phyloP scores from a whole-genome alignment of 331 rosid genomes.

The Quercus lobata region DNA sequence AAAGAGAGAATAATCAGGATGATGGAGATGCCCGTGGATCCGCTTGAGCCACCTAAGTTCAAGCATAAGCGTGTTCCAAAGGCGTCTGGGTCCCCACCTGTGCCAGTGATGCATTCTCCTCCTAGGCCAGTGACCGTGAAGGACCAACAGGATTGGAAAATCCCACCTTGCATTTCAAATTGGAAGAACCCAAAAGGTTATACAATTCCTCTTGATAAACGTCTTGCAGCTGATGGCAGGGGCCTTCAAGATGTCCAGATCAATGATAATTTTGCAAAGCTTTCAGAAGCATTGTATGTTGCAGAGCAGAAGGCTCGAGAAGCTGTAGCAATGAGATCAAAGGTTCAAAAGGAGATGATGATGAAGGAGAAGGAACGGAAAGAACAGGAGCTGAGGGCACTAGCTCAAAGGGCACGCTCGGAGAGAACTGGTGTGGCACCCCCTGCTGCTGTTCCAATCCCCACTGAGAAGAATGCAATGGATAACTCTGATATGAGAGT shows the following conservation, averaged over 20 bases:
- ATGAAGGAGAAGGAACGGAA: slow-evolving; percentile 82
- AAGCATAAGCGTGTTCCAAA: slow-evolving; percentile 87
- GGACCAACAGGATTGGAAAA: slow-evolving; percentile 95
- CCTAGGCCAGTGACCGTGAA: slow-evolving; percentile 85
- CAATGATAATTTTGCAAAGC: slow-evolving; percentile 78
- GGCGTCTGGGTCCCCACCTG: slow-evolving; percentile 90
- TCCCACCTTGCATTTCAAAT: slow-evolving; percentile 87
- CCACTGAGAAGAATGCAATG: slow-evolving; percentile 36
- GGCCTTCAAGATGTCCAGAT: slow-evolving; percentile 91
- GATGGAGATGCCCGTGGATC: slow-evolving; percentile 94
- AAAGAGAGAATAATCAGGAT: slow-evolving; percentile 85
- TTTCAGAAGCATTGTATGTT: slow-evolving; percentile 72
- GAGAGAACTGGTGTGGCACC: slow-evolving; percentile 67
- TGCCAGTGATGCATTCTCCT: slow-evolving; percentile 91
- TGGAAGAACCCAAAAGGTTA: slow-evolving; percentile 98
- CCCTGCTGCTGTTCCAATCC: slow-evolving; percentile 30
- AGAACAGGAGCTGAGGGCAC: slow-evolving; percentile 70
- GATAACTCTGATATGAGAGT: slow-evolving; percentile 46
- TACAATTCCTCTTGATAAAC: slow-evolving; percentile 82
- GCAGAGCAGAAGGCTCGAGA: slow-evolving; percentile 95
- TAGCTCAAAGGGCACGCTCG: slow-evolving; percentile 77
- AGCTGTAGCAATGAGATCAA: slow-evolving; percentile 79
- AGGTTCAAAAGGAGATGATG: slow-evolving; percentile 76
- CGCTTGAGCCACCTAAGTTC: slow-evolving; percentile 88
- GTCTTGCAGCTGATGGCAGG: slow-evolving; percentile 84